Percentiles rank a stretch among this genome's conserved stretches.
Conservation (phyloP, 768 basidiomycete genomes). For the Kwoniella bestiolae region DNA sequence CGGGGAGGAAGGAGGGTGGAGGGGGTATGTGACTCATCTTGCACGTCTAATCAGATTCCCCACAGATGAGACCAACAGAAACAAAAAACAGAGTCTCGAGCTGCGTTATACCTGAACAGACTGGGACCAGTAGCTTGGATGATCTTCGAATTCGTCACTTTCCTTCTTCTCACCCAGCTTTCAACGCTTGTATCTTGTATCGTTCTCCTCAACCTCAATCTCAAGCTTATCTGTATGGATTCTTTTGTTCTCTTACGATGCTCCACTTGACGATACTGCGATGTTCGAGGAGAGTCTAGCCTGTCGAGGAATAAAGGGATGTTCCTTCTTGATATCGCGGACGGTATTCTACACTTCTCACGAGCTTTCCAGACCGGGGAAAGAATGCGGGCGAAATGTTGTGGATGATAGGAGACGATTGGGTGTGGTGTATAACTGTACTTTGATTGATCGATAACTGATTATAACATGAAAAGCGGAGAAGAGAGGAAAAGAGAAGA, state of each 20-base stretch:
- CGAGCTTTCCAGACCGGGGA: neutral
- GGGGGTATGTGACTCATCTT: constrained; percentile 26
- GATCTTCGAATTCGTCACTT: too few relatives aligned
- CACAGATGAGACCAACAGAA: neutral
- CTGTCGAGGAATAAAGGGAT: neutral
- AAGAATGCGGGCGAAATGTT: neutral
- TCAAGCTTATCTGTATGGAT: neutral
- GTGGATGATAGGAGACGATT: neutral
- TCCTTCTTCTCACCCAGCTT: too few relatives aligned
- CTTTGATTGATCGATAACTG: neutral
- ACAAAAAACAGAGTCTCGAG: too few relatives aligned
- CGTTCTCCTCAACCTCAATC: neutral
- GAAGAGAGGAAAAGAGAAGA: neutral
- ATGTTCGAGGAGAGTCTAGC: neutral
- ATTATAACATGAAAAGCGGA: too few relatives aligned
- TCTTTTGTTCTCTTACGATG: neutral
- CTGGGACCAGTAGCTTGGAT: too few relatives aligned
- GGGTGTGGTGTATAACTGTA: neutral
- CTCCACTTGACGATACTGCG: too few relatives aligned
- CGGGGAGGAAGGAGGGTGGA: constrained; percentile 21
- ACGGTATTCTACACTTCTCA: neutral
- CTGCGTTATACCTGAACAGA: neutral
- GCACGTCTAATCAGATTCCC: neutral
- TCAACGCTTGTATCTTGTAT: too few relatives aligned
- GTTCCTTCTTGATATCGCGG: neutral